Conservation (phyloP, 441 rosid species). For the Corymbia citriodora region DNA sequence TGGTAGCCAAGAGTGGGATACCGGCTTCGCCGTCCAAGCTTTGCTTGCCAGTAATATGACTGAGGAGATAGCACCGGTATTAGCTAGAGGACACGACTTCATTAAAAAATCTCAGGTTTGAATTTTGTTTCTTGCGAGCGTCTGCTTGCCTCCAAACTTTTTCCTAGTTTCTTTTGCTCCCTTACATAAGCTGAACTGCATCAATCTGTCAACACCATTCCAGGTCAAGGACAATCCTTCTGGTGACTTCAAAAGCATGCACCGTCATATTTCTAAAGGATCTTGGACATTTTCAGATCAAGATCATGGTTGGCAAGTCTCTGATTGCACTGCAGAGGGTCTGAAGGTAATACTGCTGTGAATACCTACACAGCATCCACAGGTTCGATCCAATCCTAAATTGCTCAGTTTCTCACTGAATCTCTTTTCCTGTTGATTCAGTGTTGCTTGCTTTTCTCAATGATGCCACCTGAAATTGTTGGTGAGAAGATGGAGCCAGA, state of each 20-base stretch:
- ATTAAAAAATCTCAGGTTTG: slow-evolving; percentile 11
- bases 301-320: slow-evolving; percentile 56
- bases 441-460: slow-evolving; percentile 70
- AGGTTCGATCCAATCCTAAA: not conserved
- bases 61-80: slow-evolving; percentile 3
- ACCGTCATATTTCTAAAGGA: slow-evolving; percentile 16
- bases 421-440: slow-evolving; percentile 1
- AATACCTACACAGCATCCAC: not conserved
- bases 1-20: slow-evolving; percentile 20
- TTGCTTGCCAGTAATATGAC: slow-evolving; percentile 12
- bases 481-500: slow-evolving; percentile 55
- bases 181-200: not conserved
- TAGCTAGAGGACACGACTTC: slow-evolving; percentile 15
- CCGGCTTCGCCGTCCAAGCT: slow-evolving; percentile 10
- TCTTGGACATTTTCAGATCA: slow-evolving; percentile 35
- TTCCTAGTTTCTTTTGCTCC: not conserved
- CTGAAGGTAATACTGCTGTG: not conserved
- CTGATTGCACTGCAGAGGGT: slow-evolving; percentile 20
- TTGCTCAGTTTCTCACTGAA: not conserved
- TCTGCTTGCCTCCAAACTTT: not conserved
- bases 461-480: slow-evolving; percentile 57
- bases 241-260: slow-evolving; percentile 17
- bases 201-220: not conserved
- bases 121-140: not conserved
- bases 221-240: slow-evolving; percentile 44